phyloP scores from a whole-genome alignment of 345 rosid genomes.

The Passiflora organensis region DNA sequence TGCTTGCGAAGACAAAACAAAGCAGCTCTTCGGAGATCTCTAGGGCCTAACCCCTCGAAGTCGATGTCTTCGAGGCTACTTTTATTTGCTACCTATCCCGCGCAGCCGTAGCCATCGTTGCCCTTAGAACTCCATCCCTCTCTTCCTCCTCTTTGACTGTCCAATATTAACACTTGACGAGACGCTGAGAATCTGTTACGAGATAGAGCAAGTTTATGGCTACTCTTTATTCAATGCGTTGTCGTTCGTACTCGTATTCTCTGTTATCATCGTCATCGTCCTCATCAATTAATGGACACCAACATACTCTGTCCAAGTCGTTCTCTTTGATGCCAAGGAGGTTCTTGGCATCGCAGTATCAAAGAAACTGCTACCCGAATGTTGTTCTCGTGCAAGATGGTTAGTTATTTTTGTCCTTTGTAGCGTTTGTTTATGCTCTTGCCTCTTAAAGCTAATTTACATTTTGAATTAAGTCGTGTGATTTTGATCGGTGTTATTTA shows the following conservation, averaged over 20 bases:
- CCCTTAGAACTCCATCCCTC: no score
- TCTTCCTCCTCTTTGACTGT: conserved; percentile 3
- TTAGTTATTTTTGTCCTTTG: conserved; percentile 38
- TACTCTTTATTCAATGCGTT: conserved; percentile 44
- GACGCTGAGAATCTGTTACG: no score
- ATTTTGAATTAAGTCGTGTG: no score
- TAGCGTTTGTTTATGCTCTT: no score
- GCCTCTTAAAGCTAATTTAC: no score
- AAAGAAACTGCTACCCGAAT: conserved; percentile 27
- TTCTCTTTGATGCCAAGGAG: conserved; percentile 26
- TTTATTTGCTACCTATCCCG: background rate
- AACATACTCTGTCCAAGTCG: conserved; percentile 29
- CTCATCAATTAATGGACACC: conserved; percentile 23
- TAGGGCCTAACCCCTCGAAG: conserved; percentile 51
- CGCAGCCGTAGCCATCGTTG: background rate
- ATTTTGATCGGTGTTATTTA: background rate
- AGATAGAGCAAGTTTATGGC: no score
- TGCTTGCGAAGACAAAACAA: no score
- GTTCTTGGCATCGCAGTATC: conserved; percentile 33
- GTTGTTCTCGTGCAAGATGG: conserved; percentile 42
- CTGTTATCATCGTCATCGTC: conserved; percentile 21
- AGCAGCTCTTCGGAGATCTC: conserved; percentile 83
- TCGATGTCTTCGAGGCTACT: conserved; percentile 53
- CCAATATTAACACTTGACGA: no score
- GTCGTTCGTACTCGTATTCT: conserved; percentile 26